A percentile compares a stretch with the other conserved stretches of the same genome.
These are phyloP conservation scores for Penicillium chermesinum DNA, from an alignment of 495 filamentous ascomycete species.

Conservation along the genomic window DNA sequence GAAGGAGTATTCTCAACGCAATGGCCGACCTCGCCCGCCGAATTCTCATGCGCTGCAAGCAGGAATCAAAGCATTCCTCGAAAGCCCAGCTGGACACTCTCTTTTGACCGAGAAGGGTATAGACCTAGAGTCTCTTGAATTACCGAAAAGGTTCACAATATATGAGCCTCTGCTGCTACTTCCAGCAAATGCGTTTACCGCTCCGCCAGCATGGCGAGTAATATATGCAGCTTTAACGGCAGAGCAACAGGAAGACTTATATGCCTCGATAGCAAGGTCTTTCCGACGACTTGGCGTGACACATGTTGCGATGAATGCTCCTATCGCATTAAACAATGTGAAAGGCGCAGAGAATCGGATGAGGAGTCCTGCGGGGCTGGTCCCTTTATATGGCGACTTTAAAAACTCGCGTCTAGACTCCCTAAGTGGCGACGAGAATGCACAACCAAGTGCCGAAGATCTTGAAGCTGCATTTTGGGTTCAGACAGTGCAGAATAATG, in stretches of 20 bases:
- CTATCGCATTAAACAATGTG: conserved; percentile 44
- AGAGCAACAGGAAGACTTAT: conserved; percentile 41
- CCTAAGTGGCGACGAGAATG: conserved; percentile 8
- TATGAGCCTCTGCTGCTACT: conserved; percentile 69
- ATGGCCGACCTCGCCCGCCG: not conserved
- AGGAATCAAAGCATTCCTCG: conserved; percentile 29
- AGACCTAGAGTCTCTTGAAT: conserved; percentile 21
- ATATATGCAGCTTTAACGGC: conserved; percentile 31
- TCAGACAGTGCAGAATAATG: conserved; percentile 65
- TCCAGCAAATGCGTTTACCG: conserved; percentile 53
- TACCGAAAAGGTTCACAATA: conserved; percentile 62
- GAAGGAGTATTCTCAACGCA: too few species aligned
- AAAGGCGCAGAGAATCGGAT: conserved; percentile 54
- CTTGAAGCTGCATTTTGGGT: conserved; percentile 67
- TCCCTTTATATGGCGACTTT: conserved; percentile 63
- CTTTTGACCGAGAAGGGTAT: conserved; percentile 11
- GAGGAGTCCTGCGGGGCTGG: conserved; percentile 58
- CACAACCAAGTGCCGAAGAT: conserved; percentile 37
- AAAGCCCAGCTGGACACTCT: conserved; percentile 11
- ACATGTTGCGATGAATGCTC: conserved; percentile 69
- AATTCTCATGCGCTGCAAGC: conserved; percentile 23
- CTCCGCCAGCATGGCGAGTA: conserved; percentile 38
- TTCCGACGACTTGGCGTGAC: conserved; percentile 46
- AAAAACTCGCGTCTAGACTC: conserved; percentile 26
- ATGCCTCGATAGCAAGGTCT: conserved; percentile 39